Evolutionary conservation across 2,329 filamentous ascomycete species (phyloP).

Genomic region (Stromatinia cepivora): DNA sequence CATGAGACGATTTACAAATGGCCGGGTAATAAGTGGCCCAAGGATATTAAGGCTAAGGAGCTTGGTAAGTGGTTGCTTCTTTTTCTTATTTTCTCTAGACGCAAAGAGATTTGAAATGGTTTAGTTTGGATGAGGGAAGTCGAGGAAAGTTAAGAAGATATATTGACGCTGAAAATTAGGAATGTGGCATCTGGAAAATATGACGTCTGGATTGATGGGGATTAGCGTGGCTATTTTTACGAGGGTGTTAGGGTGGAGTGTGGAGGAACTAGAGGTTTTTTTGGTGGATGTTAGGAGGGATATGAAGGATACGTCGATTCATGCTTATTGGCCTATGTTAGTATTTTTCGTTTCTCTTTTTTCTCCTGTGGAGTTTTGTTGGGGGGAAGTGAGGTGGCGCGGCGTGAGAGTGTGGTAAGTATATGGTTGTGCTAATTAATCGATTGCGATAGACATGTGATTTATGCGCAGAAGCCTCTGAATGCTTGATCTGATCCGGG

Average conservation of each 20-base stretch:
- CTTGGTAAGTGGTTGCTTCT: slow-evolving; percentile 48
- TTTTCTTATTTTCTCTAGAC: slow-evolving; percentile 29
- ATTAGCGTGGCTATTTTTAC: slow-evolving; percentile 49
- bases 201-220: background rate
- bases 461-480: slow-evolving; percentile 8
- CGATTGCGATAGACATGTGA: background rate
- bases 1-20: slow-evolving; percentile 33
- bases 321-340: slow-evolving; percentile 56
- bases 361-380: background rate
- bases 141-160: no score
- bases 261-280: slow-evolving; percentile 50
- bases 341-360: slow-evolving; percentile 43
- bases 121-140: no score
- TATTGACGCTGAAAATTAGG: background rate
- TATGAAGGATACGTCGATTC: slow-evolving; percentile 44
- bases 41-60: slow-evolving; percentile 45
- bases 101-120: background rate
- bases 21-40: slow-evolving; percentile 19
- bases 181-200: slow-evolving; percentile 18
- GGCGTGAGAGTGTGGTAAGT: no score
- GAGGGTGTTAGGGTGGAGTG: slow-evolving; percentile 49
- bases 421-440: background rate
- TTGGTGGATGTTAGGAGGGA: slow-evolving; percentile 50
- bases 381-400: accelerated
- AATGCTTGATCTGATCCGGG: background rate